Percentiles rank a stretch among this genome's conserved stretches.
Evolutionary conservation across 306 rosid genomes (phyloP).

Genomic region (Glycine soja): DNA sequence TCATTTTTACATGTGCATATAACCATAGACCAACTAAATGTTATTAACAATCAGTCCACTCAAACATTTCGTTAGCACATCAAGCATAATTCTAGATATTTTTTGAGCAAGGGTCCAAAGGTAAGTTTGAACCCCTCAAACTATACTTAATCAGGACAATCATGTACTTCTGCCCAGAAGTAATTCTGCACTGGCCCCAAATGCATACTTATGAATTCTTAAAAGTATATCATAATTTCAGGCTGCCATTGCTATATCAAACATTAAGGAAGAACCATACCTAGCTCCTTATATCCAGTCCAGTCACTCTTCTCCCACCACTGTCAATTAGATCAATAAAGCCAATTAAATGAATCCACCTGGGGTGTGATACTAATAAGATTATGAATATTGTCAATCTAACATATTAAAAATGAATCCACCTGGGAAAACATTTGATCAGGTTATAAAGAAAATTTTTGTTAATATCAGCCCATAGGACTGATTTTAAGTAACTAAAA

Average conservation of each 20-base stretch:
- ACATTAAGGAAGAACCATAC: conserved; percentile 57
- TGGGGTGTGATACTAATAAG: conserved; percentile 70
- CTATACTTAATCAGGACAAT: conserved; percentile 15
- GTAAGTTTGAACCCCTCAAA: conserved; percentile 35
- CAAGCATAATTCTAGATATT: no score
- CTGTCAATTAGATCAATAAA: conserved; percentile 98
- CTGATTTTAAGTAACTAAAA: neutral
- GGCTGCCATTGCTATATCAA: conserved; percentile 13
- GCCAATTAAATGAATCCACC: conserved; percentile 92
- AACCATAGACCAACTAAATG: conserved; percentile 10
- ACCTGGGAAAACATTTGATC: conserved; percentile 37
- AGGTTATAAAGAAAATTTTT: neutral
- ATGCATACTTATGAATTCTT: conserved; percentile 10
- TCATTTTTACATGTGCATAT: conserved; percentile 4
- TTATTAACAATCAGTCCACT: conserved; percentile 11
- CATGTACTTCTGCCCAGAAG: conserved; percentile 31
- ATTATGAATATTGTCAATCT: conserved; percentile 57
- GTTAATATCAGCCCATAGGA: neutral
- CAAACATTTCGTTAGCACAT: no score
- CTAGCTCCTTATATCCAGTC: conserved; percentile 99
- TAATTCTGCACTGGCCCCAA: conserved; percentile 10
- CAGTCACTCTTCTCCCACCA: conserved; percentile 99
- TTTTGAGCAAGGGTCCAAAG: conserved; percentile 29
- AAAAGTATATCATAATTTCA: conserved; percentile 27
- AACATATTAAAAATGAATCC: conserved; percentile 39